Evolutionary conservation across 1,139 yeast genomes (phyloP).

Genomic region (Dujonia santamariae): DNA sequence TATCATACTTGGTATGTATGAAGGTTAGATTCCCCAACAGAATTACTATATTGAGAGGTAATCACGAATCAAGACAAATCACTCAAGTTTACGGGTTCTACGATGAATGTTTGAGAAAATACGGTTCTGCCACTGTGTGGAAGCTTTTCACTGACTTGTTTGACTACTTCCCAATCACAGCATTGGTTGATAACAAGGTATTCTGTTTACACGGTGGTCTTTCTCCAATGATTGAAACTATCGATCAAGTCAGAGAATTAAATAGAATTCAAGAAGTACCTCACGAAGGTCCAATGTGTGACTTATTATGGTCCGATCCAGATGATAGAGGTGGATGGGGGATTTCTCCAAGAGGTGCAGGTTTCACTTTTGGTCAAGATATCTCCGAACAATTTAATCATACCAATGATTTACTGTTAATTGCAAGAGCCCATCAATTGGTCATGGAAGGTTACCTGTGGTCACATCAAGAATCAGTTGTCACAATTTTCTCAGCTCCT

Average conservation of each 20-base stretch:
- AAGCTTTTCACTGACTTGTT: slow-evolving; percentile 69
- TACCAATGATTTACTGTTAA: slow-evolving; percentile 80
- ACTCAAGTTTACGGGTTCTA: slow-evolving; percentile 98
- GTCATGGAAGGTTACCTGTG: slow-evolving; percentile 93
- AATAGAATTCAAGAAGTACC: slow-evolving; percentile 95
- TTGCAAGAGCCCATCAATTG: slow-evolving; percentile 96
- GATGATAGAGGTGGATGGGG: slow-evolving; percentile 98
- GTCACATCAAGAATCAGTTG: slow-evolving; percentile 85
- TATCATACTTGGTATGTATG: slow-evolving; percentile 86
- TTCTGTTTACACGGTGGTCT: slow-evolving; percentile 97
- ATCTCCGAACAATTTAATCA: slow-evolving; percentile 69
- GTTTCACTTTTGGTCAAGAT: slow-evolving; percentile 64
- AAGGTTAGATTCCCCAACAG: slow-evolving; percentile 93
- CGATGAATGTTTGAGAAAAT: slow-evolving; percentile 94
- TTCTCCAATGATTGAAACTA: slow-evolving; percentile 86
- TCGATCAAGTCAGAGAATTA: slow-evolving; percentile 83
- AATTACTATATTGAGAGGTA: slow-evolving; percentile 90
- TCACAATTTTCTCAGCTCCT: slow-evolving; percentile 98
- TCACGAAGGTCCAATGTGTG: slow-evolving; percentile 99
- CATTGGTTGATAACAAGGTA: slow-evolving; percentile 83
- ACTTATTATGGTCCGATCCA: slow-evolving; percentile 95
- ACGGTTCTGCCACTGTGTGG: slow-evolving; percentile 97
- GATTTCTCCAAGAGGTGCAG: slow-evolving; percentile 97
- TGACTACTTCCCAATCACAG: slow-evolving; percentile 92
- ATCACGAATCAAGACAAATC: slow-evolving; percentile 95